Conservation (phyloP, 2,329 filamentous ascomycete genomes). For the Ceratocystis ficicola region DNA sequence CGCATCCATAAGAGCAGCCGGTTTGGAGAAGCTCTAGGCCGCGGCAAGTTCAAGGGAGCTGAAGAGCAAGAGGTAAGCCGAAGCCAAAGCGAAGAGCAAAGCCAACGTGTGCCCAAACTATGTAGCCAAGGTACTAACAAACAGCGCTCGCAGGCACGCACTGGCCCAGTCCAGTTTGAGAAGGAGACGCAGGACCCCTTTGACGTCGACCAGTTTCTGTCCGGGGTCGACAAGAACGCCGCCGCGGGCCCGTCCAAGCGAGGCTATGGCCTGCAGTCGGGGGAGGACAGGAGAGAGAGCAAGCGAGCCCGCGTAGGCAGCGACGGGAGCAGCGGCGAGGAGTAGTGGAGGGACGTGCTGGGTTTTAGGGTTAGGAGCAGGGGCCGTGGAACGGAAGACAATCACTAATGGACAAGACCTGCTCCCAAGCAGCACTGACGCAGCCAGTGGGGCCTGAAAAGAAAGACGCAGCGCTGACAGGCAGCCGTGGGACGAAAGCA, state of each 20-base stretch:
- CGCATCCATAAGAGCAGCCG: constrained; percentile 75
- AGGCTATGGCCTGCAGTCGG: constrained; percentile 63
- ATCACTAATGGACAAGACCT: too few species aligned
- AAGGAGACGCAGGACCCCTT: constrained; percentile 79
- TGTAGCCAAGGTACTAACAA: not conserved
- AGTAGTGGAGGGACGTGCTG: not conserved
- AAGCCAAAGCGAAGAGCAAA: not conserved
- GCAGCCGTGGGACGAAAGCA: too few species aligned
- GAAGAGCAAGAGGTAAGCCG: constrained; percentile 62
- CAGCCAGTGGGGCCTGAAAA: too few species aligned
- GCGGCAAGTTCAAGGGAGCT: constrained; percentile 81
- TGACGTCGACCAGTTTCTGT: constrained; percentile 87
- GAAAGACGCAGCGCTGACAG: too few species aligned
- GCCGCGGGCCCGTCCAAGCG: constrained; percentile 47
- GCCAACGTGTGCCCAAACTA: not conserved
- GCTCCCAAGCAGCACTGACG: too few species aligned
- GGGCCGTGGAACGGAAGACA: too few species aligned
- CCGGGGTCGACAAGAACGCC: constrained; percentile 54
- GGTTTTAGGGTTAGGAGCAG: too few species aligned
- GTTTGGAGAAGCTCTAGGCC: constrained; percentile 75
- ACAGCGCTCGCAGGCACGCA: constrained; percentile 46
- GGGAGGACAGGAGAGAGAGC: constrained; percentile 38
- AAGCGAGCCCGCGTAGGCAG: constrained; percentile 74
- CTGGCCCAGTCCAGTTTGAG: constrained; percentile 93
- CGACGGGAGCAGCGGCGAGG: constrained; percentile 36